Evolutionary conservation across 768 basidiomycete species (phyloP).

Genomic region (Panellus pusillus): DNA sequence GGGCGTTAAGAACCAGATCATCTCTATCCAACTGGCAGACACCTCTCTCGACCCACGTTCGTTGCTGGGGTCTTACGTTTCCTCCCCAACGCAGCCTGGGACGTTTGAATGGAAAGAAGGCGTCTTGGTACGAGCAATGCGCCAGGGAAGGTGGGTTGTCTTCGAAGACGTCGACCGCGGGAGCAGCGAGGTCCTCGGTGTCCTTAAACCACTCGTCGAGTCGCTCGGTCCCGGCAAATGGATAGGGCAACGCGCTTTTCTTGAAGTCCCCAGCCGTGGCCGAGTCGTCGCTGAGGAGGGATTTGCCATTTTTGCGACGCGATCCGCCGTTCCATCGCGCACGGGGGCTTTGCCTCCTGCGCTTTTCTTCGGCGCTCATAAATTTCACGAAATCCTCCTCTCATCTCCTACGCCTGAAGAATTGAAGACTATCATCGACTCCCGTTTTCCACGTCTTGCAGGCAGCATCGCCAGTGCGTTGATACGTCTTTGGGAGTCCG

Average conservation of each 20-base stretch:
- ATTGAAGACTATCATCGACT: conserved; percentile 64
- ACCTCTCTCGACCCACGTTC: conserved; percentile 94
- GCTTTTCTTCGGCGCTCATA: conserved; percentile 83
- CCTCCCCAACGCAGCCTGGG: conserved; percentile 79
- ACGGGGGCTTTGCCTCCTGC: conserved; percentile 53
- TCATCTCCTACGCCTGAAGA: conserved; percentile 64
- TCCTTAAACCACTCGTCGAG: conserved; percentile 82
- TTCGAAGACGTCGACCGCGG: conserved; percentile 92
- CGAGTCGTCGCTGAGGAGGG: conserved; percentile 71
- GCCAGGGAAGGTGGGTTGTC: conserved; percentile 89
- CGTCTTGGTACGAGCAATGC: conserved; percentile 84
- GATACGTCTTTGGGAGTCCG: conserved; percentile 68
- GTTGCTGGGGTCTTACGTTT: conserved; percentile 89
- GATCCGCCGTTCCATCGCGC: conserved; percentile 58
- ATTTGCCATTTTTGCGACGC: conserved; percentile 88
- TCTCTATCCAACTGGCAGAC: conserved; percentile 90
- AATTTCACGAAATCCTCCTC: conserved; percentile 73
- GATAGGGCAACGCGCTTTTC: conserved; percentile 68
- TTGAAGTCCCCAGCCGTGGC: conserved; percentile 76
- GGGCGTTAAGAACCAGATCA: conserved; percentile 60
- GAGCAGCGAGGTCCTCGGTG: conserved; percentile 84
- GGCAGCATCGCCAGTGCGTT: conserved; percentile 48
- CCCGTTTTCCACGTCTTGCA: conserved; percentile 64
- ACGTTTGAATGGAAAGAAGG: conserved; percentile 98
- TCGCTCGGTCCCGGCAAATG: conserved; percentile 66